Evolutionary conservation across 2,329 filamentous ascomycete species (phyloP), one percentile per base, ranked within the genome.

Genomic region (Epichloe sibirici): DNA sequence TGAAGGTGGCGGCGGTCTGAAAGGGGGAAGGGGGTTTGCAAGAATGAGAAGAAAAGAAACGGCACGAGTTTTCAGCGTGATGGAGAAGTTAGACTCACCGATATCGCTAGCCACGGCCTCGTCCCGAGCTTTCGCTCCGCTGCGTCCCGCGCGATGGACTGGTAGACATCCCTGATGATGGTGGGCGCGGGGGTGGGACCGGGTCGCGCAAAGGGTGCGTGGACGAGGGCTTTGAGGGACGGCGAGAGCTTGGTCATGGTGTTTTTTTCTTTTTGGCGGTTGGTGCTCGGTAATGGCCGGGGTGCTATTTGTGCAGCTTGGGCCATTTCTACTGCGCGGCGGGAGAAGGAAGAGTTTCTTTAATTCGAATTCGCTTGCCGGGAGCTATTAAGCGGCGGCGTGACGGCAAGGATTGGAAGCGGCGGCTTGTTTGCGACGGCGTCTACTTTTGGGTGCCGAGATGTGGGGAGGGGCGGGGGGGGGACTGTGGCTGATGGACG

Each of bases 1-100:
- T 93, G 71, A 91, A 87, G 2, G 87, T 89, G 17, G 88, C 83
- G 35, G 88, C 88, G 1, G 88, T 85, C 83, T 88, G 13, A 4
- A 2, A 7, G 2, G 12, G 50, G 2, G 17, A 17, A 17, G 17
- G 8, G 5, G 4, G 38, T 28, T n/a, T 8, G 3, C 38, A 39
- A 39, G 28, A 39, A 3, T 15, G 12, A 38, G 35, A 38, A 46
- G 21, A 28, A 17, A 13, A 17, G 45, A 17, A 11, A 15, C 31
- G 31, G 8, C 31, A 31, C 31, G 9, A 31, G 31, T 31, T 31
- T 31, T 31, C 31, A 8, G 31, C 31, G 31, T 31, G 8, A 34
- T 15, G 23, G 31, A 17, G n/a, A 5, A 3, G 17, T 4, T 8
- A 7, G 37, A 59, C 72, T 12, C 64, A 84, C 82, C 38, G 84